Base-by-base conservation (phyloP, 2,329 filamentous ascomycete species). In the Talaromyces marneffei region DNA sequence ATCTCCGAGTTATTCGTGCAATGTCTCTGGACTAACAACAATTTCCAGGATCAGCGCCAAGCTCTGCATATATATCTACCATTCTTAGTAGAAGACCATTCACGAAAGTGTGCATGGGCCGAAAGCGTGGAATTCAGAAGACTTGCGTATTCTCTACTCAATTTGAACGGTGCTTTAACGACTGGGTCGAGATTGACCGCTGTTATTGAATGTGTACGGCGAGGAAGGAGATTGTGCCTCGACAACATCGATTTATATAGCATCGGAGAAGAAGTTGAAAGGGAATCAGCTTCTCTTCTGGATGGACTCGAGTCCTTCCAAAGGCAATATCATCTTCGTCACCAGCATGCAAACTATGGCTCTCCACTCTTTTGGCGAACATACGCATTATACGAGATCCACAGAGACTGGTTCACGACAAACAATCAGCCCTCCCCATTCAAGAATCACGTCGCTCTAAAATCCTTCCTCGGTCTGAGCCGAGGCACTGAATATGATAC, bases 11-110 rank as follows among this genome's bases (percentile, higher is more conserved):
- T 82, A 31, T 73, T 80, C 48, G 75, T 79, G 62, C 78, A 83
- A 64, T 76, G 77, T 61, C 64, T 70, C 48, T 54, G 62, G 33
- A 66, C 67, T 16, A 63, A 64, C 27, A 63, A 64, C 31, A 58
- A 67, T 5, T 65, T 66, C 50, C 39, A 66, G 18, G 61, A 60
- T 52, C 37, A 66, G n/a, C 60, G 60, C 2, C 64, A 72, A 2
- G 62, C 65, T 0, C 67, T 74, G 12, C 74, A 80, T 42, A 79
- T 90, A 12, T 92, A 88, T 69, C 78, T 92, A 0, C 86, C 87
- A 0, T 79, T 87, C 23, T 71, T 91, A 0, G 74, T 86, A 9
- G 85, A 88, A 64, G 81, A 80, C 61, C 80, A 81, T 18, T 68
- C 71, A n/a, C 79, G 80, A 31, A 79, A 79, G 46, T 86, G 80